A percentile compares a stretch with the other conserved stretches of the same genome.
Conservation (phyloP, 257 asterid genomes). For the Petunia secreta region DNA sequence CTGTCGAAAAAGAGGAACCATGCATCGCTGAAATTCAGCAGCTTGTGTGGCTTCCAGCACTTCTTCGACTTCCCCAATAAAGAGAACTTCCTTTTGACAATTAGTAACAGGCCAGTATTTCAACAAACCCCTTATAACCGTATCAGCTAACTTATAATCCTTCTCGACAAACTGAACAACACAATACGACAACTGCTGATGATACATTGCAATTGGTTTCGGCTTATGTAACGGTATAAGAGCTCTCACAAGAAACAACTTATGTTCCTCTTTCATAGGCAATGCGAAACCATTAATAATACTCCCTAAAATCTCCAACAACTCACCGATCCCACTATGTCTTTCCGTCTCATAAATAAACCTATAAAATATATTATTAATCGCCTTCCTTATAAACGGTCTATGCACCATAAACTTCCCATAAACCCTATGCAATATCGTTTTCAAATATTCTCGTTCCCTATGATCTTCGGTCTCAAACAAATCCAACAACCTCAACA, state of each 20-base stretch:
- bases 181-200: constrained; percentile 77
- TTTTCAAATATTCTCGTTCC: constrained; percentile 87
- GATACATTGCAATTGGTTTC: constrained; percentile 61
- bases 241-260: constrained; percentile 76
- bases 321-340: constrained; percentile 81
- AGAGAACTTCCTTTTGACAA: constrained; percentile 82
- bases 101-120: constrained; percentile 81
- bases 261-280: constrained; percentile 98
- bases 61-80: constrained; percentile 81
- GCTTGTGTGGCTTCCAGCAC: constrained; percentile 75
- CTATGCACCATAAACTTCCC: constrained; percentile 93
- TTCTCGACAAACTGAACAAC: constrained; percentile 77
- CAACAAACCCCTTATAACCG: constrained; percentile 73
- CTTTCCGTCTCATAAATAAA: constrained; percentile 77
- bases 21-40: constrained; percentile 69
- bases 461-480: constrained; percentile 87
- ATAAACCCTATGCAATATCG: constrained; percentile 78
- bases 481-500: constrained; percentile 65
- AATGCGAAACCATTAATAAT: constrained; percentile 86
- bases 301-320: constrained; percentile 88
- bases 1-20: constrained; percentile 79
- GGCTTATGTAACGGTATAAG: constrained; percentile 88
- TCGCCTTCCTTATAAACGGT: constrained; percentile 86
- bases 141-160: constrained; percentile 74
- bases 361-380: constrained; percentile 72